Conservation (phyloP, 1,139 yeast species). For the Chernovozyma aurita region DNA sequence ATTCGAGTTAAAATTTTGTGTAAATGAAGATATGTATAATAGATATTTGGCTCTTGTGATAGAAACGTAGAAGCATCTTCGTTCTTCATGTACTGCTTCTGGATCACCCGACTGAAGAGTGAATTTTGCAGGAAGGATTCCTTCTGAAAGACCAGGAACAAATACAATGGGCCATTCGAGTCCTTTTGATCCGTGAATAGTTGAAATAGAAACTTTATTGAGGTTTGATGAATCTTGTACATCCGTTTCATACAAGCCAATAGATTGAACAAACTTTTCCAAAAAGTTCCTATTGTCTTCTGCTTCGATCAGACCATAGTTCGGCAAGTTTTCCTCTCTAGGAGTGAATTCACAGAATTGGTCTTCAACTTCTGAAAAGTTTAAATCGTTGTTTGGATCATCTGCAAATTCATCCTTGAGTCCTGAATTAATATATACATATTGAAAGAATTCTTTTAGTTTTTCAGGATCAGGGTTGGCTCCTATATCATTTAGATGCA, state of each 20-base stretch:
- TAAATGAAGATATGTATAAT: slow-evolving; percentile 33
- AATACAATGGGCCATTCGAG: slow-evolving; percentile 93
- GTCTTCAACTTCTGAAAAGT: slow-evolving; percentile 40
- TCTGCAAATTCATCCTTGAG: slow-evolving; percentile 26
- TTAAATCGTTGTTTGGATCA: slow-evolving; percentile 27
- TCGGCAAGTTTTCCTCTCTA: slow-evolving; percentile 54
- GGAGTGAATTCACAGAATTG: slow-evolving; percentile 44
- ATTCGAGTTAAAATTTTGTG: slow-evolving; percentile 18
- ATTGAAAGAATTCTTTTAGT: slow-evolving; percentile 19
- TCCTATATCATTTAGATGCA: slow-evolving; percentile 4
- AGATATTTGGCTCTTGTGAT: slow-evolving; percentile 70
- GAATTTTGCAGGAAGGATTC: slow-evolving; percentile 50
- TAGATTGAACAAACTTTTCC: slow-evolving; percentile 52
- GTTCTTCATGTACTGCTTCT: slow-evolving; percentile 58
- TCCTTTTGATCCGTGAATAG: slow-evolving; percentile 92
- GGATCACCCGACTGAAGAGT: slow-evolving; percentile 28
- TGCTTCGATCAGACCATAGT: slow-evolving; percentile 14
- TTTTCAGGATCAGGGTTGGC: slow-evolving; percentile 5
- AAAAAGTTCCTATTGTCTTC: slow-evolving; percentile 28
- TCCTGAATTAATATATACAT: slow-evolving; percentile 25
- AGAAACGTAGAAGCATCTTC: slow-evolving; percentile 85
- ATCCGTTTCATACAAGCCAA: slow-evolving; percentile 49
- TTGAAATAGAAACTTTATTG: slow-evolving; percentile 45
- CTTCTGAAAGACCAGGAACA: slow-evolving; percentile 65
- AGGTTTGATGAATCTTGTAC: slow-evolving; percentile 8